Evolutionary conservation across 2,329 filamentous ascomycete species (phyloP).

Genomic region (Xylaria sp.): DNA sequence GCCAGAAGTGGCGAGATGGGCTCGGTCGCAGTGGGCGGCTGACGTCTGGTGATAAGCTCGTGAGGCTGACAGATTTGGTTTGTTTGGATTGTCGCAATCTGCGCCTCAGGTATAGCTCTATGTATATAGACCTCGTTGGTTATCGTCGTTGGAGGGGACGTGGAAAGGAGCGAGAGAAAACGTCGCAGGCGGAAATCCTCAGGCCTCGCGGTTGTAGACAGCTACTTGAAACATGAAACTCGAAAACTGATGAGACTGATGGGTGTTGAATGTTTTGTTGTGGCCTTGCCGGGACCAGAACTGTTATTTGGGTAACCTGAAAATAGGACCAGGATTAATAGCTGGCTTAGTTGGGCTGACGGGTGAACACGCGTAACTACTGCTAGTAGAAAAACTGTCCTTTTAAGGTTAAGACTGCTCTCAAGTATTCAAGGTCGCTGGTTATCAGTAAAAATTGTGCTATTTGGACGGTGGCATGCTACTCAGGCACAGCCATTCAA

Average conservation of each 20-base stretch:
- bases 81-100: constrained; percentile 17
- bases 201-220: not conserved
- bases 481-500: constrained; percentile 27
- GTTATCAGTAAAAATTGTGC: not conserved
- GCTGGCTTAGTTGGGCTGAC: constrained; percentile 32
- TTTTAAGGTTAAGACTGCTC: constrained; percentile 2
- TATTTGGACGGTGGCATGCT: constrained; percentile 28
- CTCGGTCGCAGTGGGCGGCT: constrained; percentile 17
- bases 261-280: constrained; percentile 4
- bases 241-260: constrained; percentile 1
- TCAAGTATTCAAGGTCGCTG: not conserved
- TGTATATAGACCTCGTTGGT: not conserved
- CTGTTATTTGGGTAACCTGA: constrained; percentile 29
- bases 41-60: constrained; percentile 14
- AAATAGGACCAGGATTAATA: constrained; percentile 11
- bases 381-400: constrained; percentile 6
- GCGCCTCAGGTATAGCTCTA: constrained; percentile 1
- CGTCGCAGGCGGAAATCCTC: constrained; percentile 4
- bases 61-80: constrained; percentile 15
- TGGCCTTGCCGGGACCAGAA: constrained; percentile 4
- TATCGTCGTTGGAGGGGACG: constrained; percentile 7
- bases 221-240: not conserved
- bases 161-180: constrained; percentile 19
- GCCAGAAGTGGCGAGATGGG: constrained; percentile 8
- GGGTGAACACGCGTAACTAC: constrained; percentile 36